Conservation (phyloP, 805 yeast genomes). For the Myxozyma kluyveri region DNA sequence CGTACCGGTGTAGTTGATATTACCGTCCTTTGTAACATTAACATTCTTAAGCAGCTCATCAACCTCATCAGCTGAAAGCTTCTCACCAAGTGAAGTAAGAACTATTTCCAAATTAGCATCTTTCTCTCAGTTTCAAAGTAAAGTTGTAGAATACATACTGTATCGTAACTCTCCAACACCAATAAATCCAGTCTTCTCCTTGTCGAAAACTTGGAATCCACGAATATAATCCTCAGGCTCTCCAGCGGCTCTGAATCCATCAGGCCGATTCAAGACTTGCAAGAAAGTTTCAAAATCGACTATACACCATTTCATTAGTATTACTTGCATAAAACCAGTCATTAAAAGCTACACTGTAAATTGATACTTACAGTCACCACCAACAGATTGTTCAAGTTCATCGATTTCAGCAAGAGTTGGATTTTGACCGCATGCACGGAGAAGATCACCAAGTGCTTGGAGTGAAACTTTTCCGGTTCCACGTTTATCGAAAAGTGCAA, state of each 20-base stretch:
- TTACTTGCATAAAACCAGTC: background rate
- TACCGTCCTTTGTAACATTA: slow-evolving; percentile 87
- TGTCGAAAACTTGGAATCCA: slow-evolving; percentile 96
- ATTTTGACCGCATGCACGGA: slow-evolving; percentile 97
- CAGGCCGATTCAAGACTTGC: slow-evolving; percentile 76
- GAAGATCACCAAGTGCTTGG: slow-evolving; percentile 83
- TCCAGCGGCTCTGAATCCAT: slow-evolving; percentile 83
- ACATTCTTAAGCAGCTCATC: slow-evolving; percentile 96
- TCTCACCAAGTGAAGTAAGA: slow-evolving; percentile 93
- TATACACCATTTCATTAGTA: background rate
- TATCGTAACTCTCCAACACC: slow-evolving; percentile 96
- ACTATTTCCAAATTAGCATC: slow-evolving; percentile 36
- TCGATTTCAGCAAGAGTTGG: slow-evolving; percentile 89
- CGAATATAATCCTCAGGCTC: slow-evolving; percentile 90
- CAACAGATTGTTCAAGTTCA: slow-evolving; percentile 49
- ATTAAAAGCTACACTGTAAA: background rate
- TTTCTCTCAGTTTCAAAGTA: background rate
- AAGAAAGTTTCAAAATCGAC: slow-evolving; percentile 76
- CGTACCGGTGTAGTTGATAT: slow-evolving; percentile 78
- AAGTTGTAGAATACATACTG: no score
- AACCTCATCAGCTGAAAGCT: slow-evolving; percentile 83
- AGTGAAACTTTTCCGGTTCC: slow-evolving; percentile 89
- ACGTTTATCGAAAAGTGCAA: slow-evolving; percentile 92
- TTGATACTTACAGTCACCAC: slow-evolving; percentile 36
- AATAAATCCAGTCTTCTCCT: slow-evolving; percentile 90